phyloP scores from a whole-genome alignment of 2,329 filamentous ascomycete genomes.

The Fusarium virguliforme region DNA sequence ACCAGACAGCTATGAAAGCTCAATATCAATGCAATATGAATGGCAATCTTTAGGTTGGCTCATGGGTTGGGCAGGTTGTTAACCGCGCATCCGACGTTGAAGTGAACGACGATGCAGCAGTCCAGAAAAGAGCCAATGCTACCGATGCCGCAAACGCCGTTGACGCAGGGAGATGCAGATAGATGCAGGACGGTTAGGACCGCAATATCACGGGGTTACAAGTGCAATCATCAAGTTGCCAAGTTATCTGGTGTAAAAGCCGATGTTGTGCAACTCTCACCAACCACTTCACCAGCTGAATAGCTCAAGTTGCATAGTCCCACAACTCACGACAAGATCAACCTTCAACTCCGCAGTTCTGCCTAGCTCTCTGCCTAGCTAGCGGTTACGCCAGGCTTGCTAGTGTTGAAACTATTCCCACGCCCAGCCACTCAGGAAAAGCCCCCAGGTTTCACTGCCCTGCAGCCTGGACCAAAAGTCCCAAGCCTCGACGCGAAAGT shows the following conservation, averaged over 20 bases:
- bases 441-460: slow-evolving; percentile 28
- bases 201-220: background rate
- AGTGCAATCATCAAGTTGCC: background rate
- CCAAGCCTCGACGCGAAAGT: slow-evolving; percentile 43
- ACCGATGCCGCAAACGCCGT: background rate
- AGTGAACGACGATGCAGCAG: background rate
- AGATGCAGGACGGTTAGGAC: no score
- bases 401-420: slow-evolving; percentile 36
- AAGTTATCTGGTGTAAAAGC: background rate
- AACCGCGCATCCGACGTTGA: background rate
- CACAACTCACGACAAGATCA: background rate
- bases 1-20: no score
- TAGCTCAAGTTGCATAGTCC: background rate
- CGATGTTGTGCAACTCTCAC: background rate
- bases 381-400: slow-evolving; percentile 30
- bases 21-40: no score
- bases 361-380: slow-evolving; percentile 13
- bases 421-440: slow-evolving; percentile 39
- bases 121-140: background rate
- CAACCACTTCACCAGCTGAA: background rate
- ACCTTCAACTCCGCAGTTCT: slow-evolving; percentile 10
- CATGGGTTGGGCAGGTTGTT: no score
- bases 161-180: slow-evolving; percentile 1
- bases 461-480: slow-evolving; percentile 22
- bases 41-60: no score